phyloP scores from a whole-genome alignment of 148 eudicot species.

The Tetragonia tetragonoides region DNA sequence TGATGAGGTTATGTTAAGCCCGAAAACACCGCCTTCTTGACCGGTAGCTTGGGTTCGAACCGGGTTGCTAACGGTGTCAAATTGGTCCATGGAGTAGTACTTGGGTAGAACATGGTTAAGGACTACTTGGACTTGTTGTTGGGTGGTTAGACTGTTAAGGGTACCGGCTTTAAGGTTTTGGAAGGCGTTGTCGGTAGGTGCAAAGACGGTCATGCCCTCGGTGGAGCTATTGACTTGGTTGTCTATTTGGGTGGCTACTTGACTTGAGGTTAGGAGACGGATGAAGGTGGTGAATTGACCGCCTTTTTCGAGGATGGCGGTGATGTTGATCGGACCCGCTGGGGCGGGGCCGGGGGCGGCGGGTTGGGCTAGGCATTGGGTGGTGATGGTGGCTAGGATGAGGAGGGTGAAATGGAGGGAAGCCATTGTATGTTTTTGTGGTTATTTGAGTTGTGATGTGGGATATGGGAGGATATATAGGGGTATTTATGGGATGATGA shows the following conservation, averaged over 20 bases:
- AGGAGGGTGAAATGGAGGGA: conserved; percentile 21
- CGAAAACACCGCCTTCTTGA: conserved; percentile 39
- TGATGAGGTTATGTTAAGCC: conserved; percentile 38
- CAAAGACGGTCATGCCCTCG: conserved; percentile 75
- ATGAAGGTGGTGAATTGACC: conserved; percentile 56
- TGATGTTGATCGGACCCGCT: conserved; percentile 55
- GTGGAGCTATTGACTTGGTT: conserved; percentile 62
- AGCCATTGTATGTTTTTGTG: conserved; percentile 26
- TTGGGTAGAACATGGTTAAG: conserved; percentile 65
- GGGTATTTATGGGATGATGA: conserved; percentile 5
- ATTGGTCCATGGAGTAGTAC: conserved; percentile 34
- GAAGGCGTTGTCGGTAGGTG: conserved; percentile 83
- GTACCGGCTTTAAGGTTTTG: conserved; percentile 56
- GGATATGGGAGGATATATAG: conserved; percentile 15
- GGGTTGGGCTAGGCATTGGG: conserved; percentile 32
- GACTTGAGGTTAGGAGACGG: conserved; percentile 48
- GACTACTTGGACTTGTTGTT: conserved; percentile 62
- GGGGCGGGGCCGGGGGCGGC: conserved; percentile 56
- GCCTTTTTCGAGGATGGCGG: conserved; percentile 56
- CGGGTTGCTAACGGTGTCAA: conserved; percentile 71
- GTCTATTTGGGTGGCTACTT: conserved; percentile 50
- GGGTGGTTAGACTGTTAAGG: conserved; percentile 48
- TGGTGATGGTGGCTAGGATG: conserved; percentile 24
- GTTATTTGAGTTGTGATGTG: conserved; percentile 15
- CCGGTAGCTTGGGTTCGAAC: conserved; percentile 67